Evolutionary conservation across 2,329 filamentous ascomycete species (phyloP).

Genomic region (Furcasterigmium sp.): DNA sequence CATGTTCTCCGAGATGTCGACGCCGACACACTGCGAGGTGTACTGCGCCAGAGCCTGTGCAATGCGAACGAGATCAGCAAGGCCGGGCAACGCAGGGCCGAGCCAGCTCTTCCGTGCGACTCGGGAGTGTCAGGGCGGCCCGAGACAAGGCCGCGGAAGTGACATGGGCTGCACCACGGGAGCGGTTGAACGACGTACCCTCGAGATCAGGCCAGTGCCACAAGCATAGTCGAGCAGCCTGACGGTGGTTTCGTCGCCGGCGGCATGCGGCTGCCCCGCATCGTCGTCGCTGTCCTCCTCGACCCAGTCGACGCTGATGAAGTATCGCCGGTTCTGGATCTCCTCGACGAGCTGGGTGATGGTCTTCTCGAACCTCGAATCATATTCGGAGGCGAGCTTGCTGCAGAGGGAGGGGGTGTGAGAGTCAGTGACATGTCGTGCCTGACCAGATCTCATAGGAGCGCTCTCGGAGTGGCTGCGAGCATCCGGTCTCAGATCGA

Average conservation of each 20-base stretch:
- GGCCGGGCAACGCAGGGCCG: neutral
- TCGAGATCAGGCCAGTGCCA: conserved; percentile 62
- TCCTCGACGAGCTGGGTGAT: conserved; percentile 48
- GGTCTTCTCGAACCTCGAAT: conserved; percentile 48
- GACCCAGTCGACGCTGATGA: conserved; percentile 56
- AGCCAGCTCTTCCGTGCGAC: neutral
- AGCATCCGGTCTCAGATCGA: conserved; percentile 7
- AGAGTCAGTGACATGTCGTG: neutral
- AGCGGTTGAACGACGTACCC: conserved; percentile 36
- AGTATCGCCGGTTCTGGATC: conserved; percentile 47
- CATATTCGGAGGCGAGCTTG: conserved; percentile 48
- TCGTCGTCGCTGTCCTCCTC: conserved; percentile 30
- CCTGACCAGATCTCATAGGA: neutral
- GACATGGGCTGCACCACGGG: neutral
- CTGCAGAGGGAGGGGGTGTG: conserved; percentile 23
- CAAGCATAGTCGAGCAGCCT: conserved; percentile 72
- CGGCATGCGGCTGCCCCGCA: conserved; percentile 14
- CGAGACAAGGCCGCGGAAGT: neutral
- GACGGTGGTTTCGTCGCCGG: conserved; percentile 25
- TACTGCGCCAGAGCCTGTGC: conserved; percentile 55
- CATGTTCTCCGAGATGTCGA: conserved; percentile 71
- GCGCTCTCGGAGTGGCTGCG: conserved; percentile 7
- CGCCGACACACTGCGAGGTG: conserved; percentile 57
- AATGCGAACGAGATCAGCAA: neutral
- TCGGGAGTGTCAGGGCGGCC: neutral